Base-by-base conservation (phyloP, 768 basidiomycete genomes). In the Porphyrellus cyaneotinctus region DNA sequence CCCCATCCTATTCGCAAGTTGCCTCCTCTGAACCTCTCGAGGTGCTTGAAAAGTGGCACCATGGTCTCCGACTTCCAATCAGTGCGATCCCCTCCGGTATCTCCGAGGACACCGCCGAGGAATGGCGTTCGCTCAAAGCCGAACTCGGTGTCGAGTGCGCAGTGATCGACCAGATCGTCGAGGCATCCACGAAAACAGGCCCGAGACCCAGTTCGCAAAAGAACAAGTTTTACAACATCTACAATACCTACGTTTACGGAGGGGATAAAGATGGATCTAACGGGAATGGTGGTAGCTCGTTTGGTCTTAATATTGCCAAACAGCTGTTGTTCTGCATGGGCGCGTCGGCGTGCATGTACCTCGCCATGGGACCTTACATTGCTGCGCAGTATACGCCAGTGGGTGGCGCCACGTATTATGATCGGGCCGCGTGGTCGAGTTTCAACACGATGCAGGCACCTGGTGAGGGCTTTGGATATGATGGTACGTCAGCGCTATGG, bases 141-240 rank as follows among this genome's bases (percentile, higher is more conserved):
- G 88, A 91, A 64, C 76, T 92, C 10, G 90, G 90, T 12, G 76
- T 90, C 39, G 84, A 84, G 24, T 92, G 90, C 60, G 58, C 73
- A 26, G 86, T 88, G 42, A 87, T 92, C 60, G 89, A 92, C 66
- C 81, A 84, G 67, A 73, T 92, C 50, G 80, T 73, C 38, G 71
- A 71, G 52, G 74, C 78, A 4, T 65, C 67, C 20, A 47, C 61
- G 15, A 69, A 64, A 57, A 66, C 67, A 17, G 69, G 70, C 20
- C 64, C 63, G 2, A 52, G 63, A 48, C 70, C 71, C 15, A 68
- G 65, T 32, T 54, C 66, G 53, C 72, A 76, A 13, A 71, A 74
- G 43, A 76, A 75, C 44, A 76, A 83, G 45, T 90, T 91, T 66
- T 91, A 88, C 73, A 91, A 90, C 69, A 88, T 91, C 64, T 90